Base-by-base conservation (phyloP, 1,284 basidiomycete genomes). In the Leccinum subspadiceum region DNA sequence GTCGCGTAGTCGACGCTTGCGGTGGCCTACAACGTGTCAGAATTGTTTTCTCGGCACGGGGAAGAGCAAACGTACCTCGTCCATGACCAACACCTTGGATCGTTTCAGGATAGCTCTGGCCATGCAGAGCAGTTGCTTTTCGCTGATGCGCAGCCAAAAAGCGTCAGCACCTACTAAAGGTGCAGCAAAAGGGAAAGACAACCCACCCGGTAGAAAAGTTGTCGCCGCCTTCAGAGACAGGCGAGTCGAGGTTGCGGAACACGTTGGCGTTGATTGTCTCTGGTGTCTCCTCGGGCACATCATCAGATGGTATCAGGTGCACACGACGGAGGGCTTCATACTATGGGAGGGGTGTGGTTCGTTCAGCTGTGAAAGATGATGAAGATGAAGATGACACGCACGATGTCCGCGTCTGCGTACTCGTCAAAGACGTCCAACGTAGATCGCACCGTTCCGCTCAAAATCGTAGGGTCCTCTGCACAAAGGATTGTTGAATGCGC, bases 361-460 rank as follows among this genome's bases (percentile, higher is more conserved):
- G 48, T 35, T 69, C 35, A 66, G 26, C 2, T 2, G 6, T 17
- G 26, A 41, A 56, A 56, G n/a, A 54, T 44, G 22, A 22, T 0
- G 6, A 12, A 3, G 2, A 22, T 24, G 46, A 44, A 10, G 48
- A 50, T 31, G 17, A 15, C 26, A 75, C 84, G 57, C 66, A 92
- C 90, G 66, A 97, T 94, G 62, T 95, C 92, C 1, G 80, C 79
- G 65, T 96, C 95, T 60, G 91, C 79, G 65, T 95, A 96, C 71
- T 96, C 92, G 37, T 89, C 83, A 66, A 97, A 96, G 9, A 96
- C 90, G 68, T 97, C 94, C n/a, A 96, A 78, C 0, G 93, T 92
- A 0, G 90, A 89, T 17, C 94, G 83, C n/a, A 96, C 66, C 2
- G 86, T 92, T 22, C 94, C 94, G 60, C 90, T 93, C 57, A 96